These are phyloP conservation scores for Spergularia bocconei DNA, from an alignment of 148 eudicot genomes.

Conservation along the genomic window DNA sequence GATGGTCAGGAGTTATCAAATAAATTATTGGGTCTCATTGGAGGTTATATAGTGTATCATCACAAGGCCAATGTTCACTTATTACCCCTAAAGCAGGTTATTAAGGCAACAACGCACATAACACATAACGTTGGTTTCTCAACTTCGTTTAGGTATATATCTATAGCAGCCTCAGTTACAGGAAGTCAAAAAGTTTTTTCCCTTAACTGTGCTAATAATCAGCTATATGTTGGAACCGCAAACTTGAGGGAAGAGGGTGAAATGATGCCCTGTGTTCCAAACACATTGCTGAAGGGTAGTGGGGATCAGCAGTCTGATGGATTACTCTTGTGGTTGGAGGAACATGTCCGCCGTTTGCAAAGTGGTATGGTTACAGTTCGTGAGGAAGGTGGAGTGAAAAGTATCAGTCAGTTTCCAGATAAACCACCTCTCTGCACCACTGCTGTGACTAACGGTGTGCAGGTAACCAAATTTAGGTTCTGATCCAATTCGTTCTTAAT, in stretches of 20 bases:
- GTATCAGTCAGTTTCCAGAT: constrained; percentile 72
- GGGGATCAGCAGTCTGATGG: constrained; percentile 57
- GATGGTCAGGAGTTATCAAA: constrained; percentile 66
- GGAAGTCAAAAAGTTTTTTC: constrained; percentile 45
- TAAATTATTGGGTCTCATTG: constrained; percentile 63
- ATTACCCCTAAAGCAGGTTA: constrained; percentile 43
- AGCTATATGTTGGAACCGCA: constrained; percentile 69
- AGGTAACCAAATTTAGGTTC: constrained; percentile 42
- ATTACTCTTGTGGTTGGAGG: constrained; percentile 88
- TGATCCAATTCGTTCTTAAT: not conserved
- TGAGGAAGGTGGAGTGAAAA: constrained; percentile 39
- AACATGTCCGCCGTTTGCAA: constrained; percentile 72
- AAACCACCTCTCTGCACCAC: constrained; percentile 60
- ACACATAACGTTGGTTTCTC: constrained; percentile 30
- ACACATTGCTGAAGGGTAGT: constrained; percentile 36
- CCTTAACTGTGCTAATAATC: constrained; percentile 64
- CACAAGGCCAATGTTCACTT: constrained; percentile 59
- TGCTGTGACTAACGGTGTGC: constrained; percentile 80
- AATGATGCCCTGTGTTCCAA: constrained; percentile 93
- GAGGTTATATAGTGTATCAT: constrained; percentile 72
- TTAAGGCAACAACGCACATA: constrained; percentile 34
- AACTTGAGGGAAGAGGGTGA: constrained; percentile 48
- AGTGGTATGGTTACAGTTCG: constrained; percentile 59
- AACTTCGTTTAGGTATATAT: constrained; percentile 42
- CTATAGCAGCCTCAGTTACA: constrained; percentile 50